Percentiles rank a stretch among this genome's conserved stretches.
These are phyloP conservation scores for Rhynchosporium secalis DNA, from an alignment of 2,329 filamentous ascomycete genomes.

Conservation along the genomic window DNA sequence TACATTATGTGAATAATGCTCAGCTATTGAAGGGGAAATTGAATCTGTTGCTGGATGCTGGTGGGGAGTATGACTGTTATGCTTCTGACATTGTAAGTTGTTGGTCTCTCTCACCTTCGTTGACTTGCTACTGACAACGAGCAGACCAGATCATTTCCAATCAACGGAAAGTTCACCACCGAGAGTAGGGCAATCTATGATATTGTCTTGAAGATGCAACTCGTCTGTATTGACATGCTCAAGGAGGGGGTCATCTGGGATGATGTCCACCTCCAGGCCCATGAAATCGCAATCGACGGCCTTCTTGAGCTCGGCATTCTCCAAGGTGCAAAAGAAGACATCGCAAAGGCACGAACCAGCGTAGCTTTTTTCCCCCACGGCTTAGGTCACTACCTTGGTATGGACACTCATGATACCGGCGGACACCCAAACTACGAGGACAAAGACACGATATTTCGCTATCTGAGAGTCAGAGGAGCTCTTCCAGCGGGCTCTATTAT, in stretches of 20 bases:
- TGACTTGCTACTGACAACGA: neutral
- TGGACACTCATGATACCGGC: constrained; percentile 89
- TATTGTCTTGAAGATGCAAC: constrained; percentile 85
- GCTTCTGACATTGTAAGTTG: constrained; percentile 61
- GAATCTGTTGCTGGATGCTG: constrained; percentile 82
- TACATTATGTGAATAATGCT: constrained; percentile 86
- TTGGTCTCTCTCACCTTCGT: neutral
- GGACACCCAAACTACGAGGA: constrained; percentile 78
- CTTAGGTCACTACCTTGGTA: constrained; percentile 84
- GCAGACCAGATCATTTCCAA: constrained; percentile 84
- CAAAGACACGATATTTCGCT: constrained; percentile 80
- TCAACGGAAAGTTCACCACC: constrained; percentile 67
- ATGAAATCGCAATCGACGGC: constrained; percentile 79
- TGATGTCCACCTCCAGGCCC: constrained; percentile 76
- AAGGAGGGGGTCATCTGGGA: constrained; percentile 78
- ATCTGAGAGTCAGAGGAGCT: constrained; percentile 74
- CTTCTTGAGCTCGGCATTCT: constrained; percentile 75
- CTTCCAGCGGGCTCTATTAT: constrained; percentile 81
- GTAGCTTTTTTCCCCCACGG: constrained; percentile 92
- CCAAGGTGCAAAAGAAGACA: constrained; percentile 65
- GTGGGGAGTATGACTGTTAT: constrained; percentile 73
- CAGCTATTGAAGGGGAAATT: constrained; percentile 68
- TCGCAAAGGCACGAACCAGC: constrained; percentile 76
- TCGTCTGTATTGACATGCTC: constrained; percentile 70
- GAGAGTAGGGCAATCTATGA: constrained; percentile 76